Conservation (phyloP, 2,329 filamentous ascomycete species). For the Chaetomium sp. region DNA sequence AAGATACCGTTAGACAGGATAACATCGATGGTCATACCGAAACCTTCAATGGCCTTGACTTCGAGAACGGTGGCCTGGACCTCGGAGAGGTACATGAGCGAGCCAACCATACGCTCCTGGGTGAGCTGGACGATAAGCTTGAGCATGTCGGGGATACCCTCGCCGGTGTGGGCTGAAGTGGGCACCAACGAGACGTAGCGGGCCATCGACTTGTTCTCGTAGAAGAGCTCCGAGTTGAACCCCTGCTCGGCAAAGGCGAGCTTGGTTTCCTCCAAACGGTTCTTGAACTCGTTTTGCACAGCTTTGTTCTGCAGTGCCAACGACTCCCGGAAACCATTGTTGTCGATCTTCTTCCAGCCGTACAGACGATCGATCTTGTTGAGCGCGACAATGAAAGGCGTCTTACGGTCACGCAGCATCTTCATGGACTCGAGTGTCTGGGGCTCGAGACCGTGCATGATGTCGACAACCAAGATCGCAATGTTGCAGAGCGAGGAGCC, state of each 20-base stretch:
- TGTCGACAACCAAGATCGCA: constrained; percentile 96
- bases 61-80: constrained; percentile 96
- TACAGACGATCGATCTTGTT: constrained; percentile 99
- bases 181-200: constrained; percentile 92
- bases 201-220: constrained; percentile 96
- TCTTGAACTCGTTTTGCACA: constrained; percentile 89
- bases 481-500: constrained; percentile 99
- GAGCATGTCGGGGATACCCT: constrained; percentile 97
- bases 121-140: constrained; percentile 89
- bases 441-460: constrained; percentile 98
- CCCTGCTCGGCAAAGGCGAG: constrained; percentile 91
- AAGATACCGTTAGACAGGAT: constrained; percentile 94
- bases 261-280: constrained; percentile 85
- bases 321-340: constrained; percentile 96
- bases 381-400: constrained; percentile 94
- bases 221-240: constrained; percentile 96
- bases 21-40: constrained; percentile 97
- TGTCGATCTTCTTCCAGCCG: constrained; percentile 96
- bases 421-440: constrained; percentile 98
- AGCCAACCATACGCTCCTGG: constrained; percentile 94
- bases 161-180: constrained; percentile 96
- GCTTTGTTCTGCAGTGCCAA: constrained; percentile 84
- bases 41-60: constrained; percentile 98
- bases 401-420: constrained; percentile 85
- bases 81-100: constrained; percentile 97